phyloP scores from a whole-genome alignment of 2,329 filamentous ascomycete species.

The Epichloe amarillans region DNA sequence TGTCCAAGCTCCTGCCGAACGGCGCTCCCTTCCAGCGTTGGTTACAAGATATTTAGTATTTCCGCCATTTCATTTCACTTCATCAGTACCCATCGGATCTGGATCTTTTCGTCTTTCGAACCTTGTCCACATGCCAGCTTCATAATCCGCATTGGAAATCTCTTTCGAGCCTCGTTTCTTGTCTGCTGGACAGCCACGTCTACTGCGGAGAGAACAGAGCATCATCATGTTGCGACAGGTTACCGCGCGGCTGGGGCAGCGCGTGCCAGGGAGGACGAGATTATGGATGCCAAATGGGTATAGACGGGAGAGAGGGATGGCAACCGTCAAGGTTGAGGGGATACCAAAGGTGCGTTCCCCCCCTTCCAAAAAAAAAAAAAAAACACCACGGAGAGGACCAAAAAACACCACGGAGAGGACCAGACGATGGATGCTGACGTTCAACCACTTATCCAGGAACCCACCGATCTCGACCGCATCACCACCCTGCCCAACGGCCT shows the following conservation, averaged over 20 bases:
- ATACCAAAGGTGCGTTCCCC: conserved; percentile 16
- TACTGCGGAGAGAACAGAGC: background rate
- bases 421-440: background rate
- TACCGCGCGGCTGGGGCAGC: conserved; percentile 17
- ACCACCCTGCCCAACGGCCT: conserved; percentile 86
- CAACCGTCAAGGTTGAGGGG: conserved; percentile 21
- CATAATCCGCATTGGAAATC: too few species aligned
- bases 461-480: conserved; percentile 73
- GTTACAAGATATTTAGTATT: too few species aligned
- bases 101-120: too few species aligned
- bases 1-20: too few species aligned
- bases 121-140: too few species aligned
- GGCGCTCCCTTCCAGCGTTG: too few species aligned
- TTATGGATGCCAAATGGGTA: conserved; percentile 11
- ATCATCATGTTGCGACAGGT: conserved; percentile 23
- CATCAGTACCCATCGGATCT: too few species aligned
- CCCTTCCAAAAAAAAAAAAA: too few species aligned
- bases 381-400: too few species aligned
- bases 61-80: too few species aligned
- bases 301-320: conserved; percentile 10
- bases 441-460: conserved; percentile 37
- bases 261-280: conserved; percentile 12
- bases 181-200: background rate
- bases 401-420: too few species aligned
- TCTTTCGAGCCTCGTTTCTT: background rate